Conservation (phyloP, 305 asterid species). For the Fraxinus ornus region DNA sequence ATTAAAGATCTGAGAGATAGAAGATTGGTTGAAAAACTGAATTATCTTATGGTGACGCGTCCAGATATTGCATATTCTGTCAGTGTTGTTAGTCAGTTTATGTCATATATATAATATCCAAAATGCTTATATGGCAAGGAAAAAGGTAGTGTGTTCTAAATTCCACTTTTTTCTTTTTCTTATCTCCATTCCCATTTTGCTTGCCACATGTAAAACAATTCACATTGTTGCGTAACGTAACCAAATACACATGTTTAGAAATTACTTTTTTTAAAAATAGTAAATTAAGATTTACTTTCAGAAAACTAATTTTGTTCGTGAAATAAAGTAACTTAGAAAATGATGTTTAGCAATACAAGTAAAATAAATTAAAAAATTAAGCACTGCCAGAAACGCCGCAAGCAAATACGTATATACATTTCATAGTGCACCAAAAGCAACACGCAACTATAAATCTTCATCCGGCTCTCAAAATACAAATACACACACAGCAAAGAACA, state of each 20-base stretch:
- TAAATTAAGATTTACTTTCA: not conserved
- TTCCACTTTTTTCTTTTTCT: too few species aligned
- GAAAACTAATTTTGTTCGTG: not conserved
- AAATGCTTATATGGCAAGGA: too few species aligned
- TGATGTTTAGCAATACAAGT: too few species aligned
- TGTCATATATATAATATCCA: too few species aligned
- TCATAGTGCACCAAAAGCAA: not conserved
- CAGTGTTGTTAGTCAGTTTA: too few species aligned
- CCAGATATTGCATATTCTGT: too few species aligned
- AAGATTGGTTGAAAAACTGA: too few species aligned
- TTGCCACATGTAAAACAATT: too few species aligned
- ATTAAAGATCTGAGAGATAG: too few species aligned
- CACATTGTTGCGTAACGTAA: not conserved
- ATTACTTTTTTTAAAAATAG: not conserved
- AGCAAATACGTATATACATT: not conserved
- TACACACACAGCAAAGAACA: not conserved
- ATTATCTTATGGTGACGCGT: too few species aligned
- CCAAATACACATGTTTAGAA: not conserved
- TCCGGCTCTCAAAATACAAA: not conserved
- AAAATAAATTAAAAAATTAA: not conserved
- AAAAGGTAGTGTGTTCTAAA: too few species aligned
- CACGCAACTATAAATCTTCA: not conserved
- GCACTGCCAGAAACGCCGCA: not conserved
- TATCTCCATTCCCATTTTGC: too few species aligned
- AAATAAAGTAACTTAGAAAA: not conserved